Percentiles rank a stretch among this genome's conserved stretches.
Evolutionary conservation across 768 basidiomycete genomes (phyloP).

Genomic region (Boletellus sp.): DNA sequence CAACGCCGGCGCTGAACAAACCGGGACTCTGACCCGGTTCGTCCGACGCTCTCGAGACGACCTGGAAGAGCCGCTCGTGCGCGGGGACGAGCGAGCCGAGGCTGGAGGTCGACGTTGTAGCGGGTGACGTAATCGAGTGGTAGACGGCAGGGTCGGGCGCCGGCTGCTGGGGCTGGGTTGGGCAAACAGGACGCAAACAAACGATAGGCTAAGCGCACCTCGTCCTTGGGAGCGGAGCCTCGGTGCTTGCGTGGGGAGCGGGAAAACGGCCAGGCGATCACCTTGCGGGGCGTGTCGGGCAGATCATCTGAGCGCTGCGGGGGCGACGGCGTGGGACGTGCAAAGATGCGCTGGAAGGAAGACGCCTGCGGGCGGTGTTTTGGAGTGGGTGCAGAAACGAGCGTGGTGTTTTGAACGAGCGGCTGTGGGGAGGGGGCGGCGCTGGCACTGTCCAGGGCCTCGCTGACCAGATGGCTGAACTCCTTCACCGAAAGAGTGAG

Average conservation of each 20-base stretch:
- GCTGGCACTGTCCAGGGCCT: slow-evolving; percentile 26
- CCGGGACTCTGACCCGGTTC: background rate
- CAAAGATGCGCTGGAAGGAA: slow-evolving; percentile 30
- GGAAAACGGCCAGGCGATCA: slow-evolving; percentile 30
- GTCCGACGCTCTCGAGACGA: slow-evolving; percentile 10
- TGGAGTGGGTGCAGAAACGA: slow-evolving; percentile 15
- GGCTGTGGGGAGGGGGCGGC: slow-evolving; percentile 11
- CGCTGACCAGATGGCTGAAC: slow-evolving; percentile 34
- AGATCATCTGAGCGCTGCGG: slow-evolving; percentile 8
- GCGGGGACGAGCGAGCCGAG: slow-evolving; percentile 28
- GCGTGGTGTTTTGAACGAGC: slow-evolving; percentile 21
- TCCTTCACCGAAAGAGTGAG: slow-evolving; percentile 29
- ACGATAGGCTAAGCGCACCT: background rate
- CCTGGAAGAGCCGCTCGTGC: slow-evolving; percentile 23
- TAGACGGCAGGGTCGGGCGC: slow-evolving; percentile 6
- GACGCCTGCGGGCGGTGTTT: slow-evolving; percentile 20
- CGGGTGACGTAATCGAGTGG: slow-evolving; percentile 15
- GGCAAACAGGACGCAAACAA: slow-evolving; percentile 1
- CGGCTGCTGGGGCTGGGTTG: slow-evolving; percentile 5
- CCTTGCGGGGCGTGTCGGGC: slow-evolving; percentile 22
- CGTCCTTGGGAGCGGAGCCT: slow-evolving; percentile 2
- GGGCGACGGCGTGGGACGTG: slow-evolving; percentile 21
- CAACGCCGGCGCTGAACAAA: background rate
- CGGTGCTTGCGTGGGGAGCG: slow-evolving; percentile 24
- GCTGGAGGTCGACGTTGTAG: slow-evolving; percentile 26